Base-by-base conservation (phyloP, 129 eudicot species). In the Centaurea solstitialis region DNA sequence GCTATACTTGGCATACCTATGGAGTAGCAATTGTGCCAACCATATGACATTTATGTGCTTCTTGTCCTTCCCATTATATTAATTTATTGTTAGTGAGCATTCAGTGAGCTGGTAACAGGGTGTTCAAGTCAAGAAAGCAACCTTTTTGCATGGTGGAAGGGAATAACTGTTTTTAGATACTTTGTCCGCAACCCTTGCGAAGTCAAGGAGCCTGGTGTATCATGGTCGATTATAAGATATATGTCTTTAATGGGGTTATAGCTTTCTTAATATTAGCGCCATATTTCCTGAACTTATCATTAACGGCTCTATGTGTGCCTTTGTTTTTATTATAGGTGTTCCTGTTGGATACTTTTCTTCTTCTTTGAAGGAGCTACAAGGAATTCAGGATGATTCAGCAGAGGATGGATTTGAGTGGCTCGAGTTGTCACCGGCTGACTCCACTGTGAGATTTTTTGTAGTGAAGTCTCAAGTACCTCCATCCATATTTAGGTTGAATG, bases 301-400 rank as follows among this genome's bases (percentile, higher is more conserved):
- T 73, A 40, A 62, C 21, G 33, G 35, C 39, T 35, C 73, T 47
- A 68, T 17, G 13, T 23, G 72, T 57, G 74, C 47, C 68, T 67
- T 57, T 78, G 64, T 35, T 76, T 40, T 38, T 35, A 67, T 89
- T 89, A 18, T 87, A 94, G 98, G 93, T 81, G 88, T 83, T 18
- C 85, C 87, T 41, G 86, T 94, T 86, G 97, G 99, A 70, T 92
- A 80, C 80, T 89, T 81, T 77, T 90, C 97, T 35, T 76, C 97
- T 81, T 82, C 96, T 64, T 57, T 94, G 82, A 89, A 85, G 68
- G 88, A 89, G 53, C 73, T 94, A 53, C 76, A 76, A 28, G 83
- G 67, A 73, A 69, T 82, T 65, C 83, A 75, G 76, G 91, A 81
- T 71, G 85, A 65, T 23, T 74, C 89, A 7, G 40, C 72, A 74